phyloP scores from a whole-genome alignment of 192 early-diverging fungal genomes.

The Coemansia sp. region DNA sequence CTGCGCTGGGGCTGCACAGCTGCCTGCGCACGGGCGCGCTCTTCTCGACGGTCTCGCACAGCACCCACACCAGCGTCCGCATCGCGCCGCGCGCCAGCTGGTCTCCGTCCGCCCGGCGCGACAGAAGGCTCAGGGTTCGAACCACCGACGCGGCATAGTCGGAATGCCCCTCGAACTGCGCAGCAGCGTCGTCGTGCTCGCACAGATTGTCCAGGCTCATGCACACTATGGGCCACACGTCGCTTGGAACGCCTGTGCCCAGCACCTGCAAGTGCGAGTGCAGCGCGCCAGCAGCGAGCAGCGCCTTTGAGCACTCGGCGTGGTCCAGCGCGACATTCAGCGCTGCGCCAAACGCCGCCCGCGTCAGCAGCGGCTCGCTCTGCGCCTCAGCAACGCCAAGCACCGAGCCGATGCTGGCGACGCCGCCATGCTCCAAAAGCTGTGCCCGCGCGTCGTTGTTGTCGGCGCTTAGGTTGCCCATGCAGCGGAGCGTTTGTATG shows the following conservation, averaged over 20 bases:
- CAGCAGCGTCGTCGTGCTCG: constrained; percentile 22
- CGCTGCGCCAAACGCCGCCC: constrained; percentile 44
- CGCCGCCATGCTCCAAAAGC: constrained; percentile 14
- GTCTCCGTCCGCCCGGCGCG: background rate
- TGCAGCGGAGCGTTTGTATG: constrained; percentile 42
- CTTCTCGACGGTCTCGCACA: constrained; percentile 45
- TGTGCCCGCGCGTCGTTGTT: constrained; percentile 20
- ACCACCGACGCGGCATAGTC: constrained; percentile 12
- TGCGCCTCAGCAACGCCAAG: background rate
- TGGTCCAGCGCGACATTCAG: constrained; percentile 42
- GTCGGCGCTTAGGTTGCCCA: constrained; percentile 50
- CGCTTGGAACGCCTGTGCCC: background rate
- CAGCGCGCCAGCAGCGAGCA: constrained; percentile 26
- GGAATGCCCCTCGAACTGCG: constrained; percentile 22
- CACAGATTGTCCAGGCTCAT: constrained; percentile 45
- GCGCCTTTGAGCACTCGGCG: constrained; percentile 17
- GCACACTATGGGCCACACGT: constrained; percentile 26
- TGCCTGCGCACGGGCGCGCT: constrained; percentile 27
- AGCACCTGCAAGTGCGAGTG: constrained; percentile 23
- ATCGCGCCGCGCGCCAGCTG: constrained; percentile 22
- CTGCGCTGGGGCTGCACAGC: constrained; percentile 32
- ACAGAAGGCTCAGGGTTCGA: constrained; percentile 21
- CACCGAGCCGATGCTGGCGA: constrained; percentile 13
- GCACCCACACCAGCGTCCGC: constrained; percentile 43
- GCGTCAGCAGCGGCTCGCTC: constrained; percentile 34